phyloP scores from a whole-genome alignment of 176 grass and related monocot genomes.

The Eleusine indica region DNA sequence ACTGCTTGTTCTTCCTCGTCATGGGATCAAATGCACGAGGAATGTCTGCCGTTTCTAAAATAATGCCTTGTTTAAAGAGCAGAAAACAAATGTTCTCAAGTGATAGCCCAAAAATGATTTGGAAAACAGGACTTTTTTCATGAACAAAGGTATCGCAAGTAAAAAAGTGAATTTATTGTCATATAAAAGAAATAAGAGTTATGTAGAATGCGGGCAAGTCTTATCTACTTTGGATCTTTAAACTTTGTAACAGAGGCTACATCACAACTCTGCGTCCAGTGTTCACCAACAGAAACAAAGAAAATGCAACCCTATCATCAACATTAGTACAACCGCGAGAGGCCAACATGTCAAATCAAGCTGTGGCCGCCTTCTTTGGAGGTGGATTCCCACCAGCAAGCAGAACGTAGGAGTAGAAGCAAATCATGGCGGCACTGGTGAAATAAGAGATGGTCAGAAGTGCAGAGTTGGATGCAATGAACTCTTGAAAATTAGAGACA shows the following conservation, averaged over 20 bases:
- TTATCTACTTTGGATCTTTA: background rate
- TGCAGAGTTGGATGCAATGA: background rate
- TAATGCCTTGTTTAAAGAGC: too few relatives aligned
- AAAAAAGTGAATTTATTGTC: background rate
- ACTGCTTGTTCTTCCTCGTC: too few relatives aligned
- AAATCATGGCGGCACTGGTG: conserved; percentile 69
- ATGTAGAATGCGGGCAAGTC: background rate
- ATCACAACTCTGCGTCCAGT: conserved; percentile 15
- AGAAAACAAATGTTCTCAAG: too few relatives aligned
- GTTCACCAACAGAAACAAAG: background rate
- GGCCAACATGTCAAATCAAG: conserved; percentile 21
- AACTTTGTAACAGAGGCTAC: background rate
- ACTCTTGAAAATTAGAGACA: background rate
- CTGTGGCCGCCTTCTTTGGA: conserved; percentile 57
- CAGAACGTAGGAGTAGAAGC: conserved; percentile 83
- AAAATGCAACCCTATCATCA: background rate
- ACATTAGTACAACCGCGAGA: conserved; percentile 25
- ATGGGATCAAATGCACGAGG: too few relatives aligned
- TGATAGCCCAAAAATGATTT: too few relatives aligned
- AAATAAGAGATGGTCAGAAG: conserved; percentile 16
- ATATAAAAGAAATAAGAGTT: background rate
- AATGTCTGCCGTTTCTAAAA: too few relatives aligned
- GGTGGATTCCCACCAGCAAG: conserved; percentile 80
- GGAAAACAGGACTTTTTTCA: background rate
- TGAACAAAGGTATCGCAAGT: background rate